Evolutionary conservation across 495 filamentous ascomycete species (phyloP).

Genomic region (Trichocladium uniseriatum): DNA sequence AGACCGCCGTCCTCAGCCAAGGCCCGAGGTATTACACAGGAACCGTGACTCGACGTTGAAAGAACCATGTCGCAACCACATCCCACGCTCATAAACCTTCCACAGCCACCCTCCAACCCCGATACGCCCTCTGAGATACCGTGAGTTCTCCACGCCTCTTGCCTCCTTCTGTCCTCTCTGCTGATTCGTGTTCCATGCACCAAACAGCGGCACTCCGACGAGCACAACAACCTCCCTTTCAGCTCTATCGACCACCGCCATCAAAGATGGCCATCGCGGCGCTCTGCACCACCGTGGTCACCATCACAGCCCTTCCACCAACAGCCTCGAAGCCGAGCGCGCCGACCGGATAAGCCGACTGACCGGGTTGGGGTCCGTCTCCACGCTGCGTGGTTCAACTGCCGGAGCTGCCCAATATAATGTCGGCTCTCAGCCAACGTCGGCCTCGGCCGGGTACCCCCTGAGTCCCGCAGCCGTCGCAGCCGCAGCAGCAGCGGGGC

Average conservation of each 20-base stretch:
- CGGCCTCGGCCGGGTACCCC: constrained; percentile 24
- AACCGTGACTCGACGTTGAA: neutral
- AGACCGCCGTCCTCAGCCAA: too few relatives aligned
- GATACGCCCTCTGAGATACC: constrained; percentile 87
- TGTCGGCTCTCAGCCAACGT: constrained; percentile 22
- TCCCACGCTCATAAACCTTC: constrained; percentile 76
- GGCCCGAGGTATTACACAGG: too few relatives aligned
- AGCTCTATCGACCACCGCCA: constrained; percentile 79
- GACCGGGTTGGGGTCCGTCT: constrained; percentile 72
- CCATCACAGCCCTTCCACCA: constrained; percentile 52
- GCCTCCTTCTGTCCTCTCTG: neutral
- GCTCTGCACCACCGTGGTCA: constrained; percentile 44
- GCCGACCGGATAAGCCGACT: constrained; percentile 89
- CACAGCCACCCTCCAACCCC: constrained; percentile 71
- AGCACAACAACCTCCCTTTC: constrained; percentile 79
- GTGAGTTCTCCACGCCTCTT: constrained; percentile 49
- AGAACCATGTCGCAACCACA: constrained; percentile 32
- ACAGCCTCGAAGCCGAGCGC: constrained; percentile 76
- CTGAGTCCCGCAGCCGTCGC: neutral
- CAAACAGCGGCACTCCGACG: constrained; percentile 74
- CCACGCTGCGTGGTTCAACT: constrained; percentile 50
- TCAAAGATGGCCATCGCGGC: constrained; percentile 87
- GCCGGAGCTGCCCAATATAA: constrained; percentile 16
- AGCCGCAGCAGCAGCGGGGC: neutral
- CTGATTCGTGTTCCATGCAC: neutral